Percentiles rank a stretch among this genome's conserved stretches.
Evolutionary conservation across 2,329 filamentous ascomycete genomes (phyloP).

Genomic region (Cordyceps cicadae): DNA sequence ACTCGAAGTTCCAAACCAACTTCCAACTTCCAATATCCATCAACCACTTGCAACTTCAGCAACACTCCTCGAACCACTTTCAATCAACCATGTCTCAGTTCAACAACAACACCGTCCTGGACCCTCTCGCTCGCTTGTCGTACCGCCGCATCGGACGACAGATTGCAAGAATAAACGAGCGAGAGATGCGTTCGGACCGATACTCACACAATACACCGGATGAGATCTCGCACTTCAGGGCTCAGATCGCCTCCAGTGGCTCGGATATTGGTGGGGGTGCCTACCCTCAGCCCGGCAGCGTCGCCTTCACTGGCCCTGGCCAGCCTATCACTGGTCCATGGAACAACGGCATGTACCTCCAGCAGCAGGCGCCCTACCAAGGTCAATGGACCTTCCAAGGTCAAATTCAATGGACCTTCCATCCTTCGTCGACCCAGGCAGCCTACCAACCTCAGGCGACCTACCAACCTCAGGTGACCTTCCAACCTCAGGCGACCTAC

Average conservation of each 20-base stretch:
- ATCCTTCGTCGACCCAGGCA: too few relatives aligned
- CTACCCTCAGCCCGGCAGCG: not conserved
- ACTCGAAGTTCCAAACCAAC: not conserved
- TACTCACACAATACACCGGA: not conserved
- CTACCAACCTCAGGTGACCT: too few relatives aligned
- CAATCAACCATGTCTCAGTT: not conserved
- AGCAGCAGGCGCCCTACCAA: not conserved
- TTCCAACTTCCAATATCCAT: not conserved
- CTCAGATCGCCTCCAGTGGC: not conserved
- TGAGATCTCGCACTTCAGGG: not conserved
- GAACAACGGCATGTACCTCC: not conserved
- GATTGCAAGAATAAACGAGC: not conserved
- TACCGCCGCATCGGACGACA: not conserved
- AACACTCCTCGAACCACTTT: not conserved
- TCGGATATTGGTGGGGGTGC: not conserved
- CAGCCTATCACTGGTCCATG: not conserved
- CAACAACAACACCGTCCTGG: not conserved
- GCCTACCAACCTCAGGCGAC: too few relatives aligned
- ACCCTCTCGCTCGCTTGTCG: too few relatives aligned
- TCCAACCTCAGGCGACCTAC: too few relatives aligned
- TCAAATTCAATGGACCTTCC: too few relatives aligned
- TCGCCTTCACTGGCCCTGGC: not conserved
- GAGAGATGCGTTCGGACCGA: not conserved
- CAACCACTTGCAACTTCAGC: not conserved
- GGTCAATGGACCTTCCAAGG: too few relatives aligned